Conservation (phyloP, 2,329 filamentous ascomycete species). For the Fusarium tricinctum region DNA sequence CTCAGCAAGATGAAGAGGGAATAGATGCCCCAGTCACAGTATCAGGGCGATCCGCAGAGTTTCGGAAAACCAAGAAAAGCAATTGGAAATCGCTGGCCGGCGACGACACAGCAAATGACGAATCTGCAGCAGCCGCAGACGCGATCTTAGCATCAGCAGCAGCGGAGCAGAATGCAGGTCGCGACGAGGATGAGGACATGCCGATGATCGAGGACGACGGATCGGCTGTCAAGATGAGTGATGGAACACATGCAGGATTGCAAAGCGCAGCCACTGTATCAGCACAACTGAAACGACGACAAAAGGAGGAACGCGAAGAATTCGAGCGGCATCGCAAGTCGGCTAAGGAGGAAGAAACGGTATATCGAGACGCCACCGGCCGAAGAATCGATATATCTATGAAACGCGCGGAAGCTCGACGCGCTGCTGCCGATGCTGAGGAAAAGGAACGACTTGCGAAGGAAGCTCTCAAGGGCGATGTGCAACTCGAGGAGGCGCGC, state of each 20-base stretch:
- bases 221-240: slow-evolving; percentile 79
- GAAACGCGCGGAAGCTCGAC: slow-evolving; percentile 88
- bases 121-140: slow-evolving; percentile 76
- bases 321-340: slow-evolving; percentile 62
- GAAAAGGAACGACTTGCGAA: slow-evolving; percentile 77
- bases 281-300: slow-evolving; percentile 75
- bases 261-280: slow-evolving; percentile 86
- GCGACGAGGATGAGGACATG: slow-evolving; percentile 63
- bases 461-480: slow-evolving; percentile 84
- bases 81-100: slow-evolving; percentile 80
- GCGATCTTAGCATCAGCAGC: slow-evolving; percentile 81
- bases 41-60: slow-evolving; percentile 69
- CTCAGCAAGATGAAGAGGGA: slow-evolving; percentile 64
- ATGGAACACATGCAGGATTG: slow-evolving; percentile 87
- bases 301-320: slow-evolving; percentile 71
- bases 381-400: slow-evolving; percentile 93
- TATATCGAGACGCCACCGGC: slow-evolving; percentile 95
- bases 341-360: slow-evolving; percentile 78
- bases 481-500: slow-evolving; percentile 79
- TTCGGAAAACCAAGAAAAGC: slow-evolving; percentile 82
- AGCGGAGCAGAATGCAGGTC: slow-evolving; percentile 71
- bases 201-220: slow-evolving; percentile 62
- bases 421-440: slow-evolving; percentile 73
- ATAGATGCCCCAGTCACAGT: slow-evolving; percentile 66
- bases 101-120: slow-evolving; percentile 50